Percentiles rank a stretch among this genome's conserved stretches.
phyloP scores from a whole-genome alignment of 164 flowering plant genomes.

The Chimonanthus praecox region DNA sequence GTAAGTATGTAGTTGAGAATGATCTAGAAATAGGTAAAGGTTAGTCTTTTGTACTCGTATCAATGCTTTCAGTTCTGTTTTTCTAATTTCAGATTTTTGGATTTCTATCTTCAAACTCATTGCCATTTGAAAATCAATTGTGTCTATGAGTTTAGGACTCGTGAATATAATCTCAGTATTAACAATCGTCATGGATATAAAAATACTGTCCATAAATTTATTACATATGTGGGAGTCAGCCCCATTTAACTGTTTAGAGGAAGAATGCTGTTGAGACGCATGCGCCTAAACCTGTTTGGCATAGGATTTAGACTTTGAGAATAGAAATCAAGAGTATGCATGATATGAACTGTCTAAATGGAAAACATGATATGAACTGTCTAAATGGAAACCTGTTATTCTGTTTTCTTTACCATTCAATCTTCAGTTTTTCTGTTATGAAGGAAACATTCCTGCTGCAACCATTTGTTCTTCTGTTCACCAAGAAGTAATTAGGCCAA shows the following conservation, averaged over 20 bases:
- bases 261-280: neutral
- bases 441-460: neutral
- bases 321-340: neutral
- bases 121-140: neutral
- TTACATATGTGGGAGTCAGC: neutral
- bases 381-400: neutral
- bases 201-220: neutral
- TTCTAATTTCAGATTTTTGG: neutral
- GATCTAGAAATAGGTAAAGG: slow-evolving; percentile 1
- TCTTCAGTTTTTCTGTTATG: neutral
- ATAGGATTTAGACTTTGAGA: neutral
- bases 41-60: neutral
- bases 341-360: neutral
- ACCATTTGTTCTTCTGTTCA: neutral
- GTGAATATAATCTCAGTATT: neutral
- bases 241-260: neutral
- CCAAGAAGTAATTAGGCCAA: neutral
- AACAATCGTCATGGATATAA: neutral
- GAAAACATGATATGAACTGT: neutral
- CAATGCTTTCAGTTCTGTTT: neutral
- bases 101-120: neutral
- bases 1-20: neutral
- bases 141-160: neutral
- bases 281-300: neutral
- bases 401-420: too few relatives aligned